These are phyloP conservation scores for Ceratocystiopsis brevicomis DNA, from an alignment of 2,329 filamentous ascomycete species.

Conservation along the genomic window DNA sequence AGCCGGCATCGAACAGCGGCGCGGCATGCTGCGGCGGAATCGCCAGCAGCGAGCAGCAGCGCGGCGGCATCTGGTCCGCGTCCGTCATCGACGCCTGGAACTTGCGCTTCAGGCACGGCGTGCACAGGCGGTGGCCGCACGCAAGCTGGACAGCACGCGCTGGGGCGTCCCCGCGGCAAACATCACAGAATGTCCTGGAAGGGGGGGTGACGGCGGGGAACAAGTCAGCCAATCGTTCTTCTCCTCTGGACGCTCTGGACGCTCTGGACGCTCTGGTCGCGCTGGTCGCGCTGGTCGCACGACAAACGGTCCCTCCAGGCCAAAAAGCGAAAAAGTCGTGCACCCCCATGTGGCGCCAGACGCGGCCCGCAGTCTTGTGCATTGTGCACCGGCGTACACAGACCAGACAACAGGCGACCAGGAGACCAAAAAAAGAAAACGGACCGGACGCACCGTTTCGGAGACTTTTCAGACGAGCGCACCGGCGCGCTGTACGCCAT, in stretches of 20 bases:
- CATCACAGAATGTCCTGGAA: constrained; percentile 48
- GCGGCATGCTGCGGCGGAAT: constrained; percentile 65
- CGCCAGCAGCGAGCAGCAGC: constrained; percentile 54
- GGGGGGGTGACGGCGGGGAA: too few relatives aligned
- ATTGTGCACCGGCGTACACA: too few relatives aligned
- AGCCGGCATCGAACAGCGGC: constrained; percentile 48
- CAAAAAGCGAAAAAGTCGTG: background rate
- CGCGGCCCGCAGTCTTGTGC: too few relatives aligned
- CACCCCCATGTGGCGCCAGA: too few relatives aligned
- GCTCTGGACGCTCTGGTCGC: too few relatives aligned
- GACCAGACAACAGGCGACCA: too few relatives aligned
- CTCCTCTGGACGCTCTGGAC: too few relatives aligned
- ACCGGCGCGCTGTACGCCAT: constrained; percentile 13
- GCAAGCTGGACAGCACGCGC: constrained; percentile 49
- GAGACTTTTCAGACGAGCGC: constrained; percentile 9
- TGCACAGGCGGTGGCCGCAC: constrained; percentile 70
- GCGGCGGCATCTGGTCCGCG: constrained; percentile 66
- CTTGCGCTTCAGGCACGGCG: constrained; percentile 51
- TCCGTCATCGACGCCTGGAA: constrained; percentile 63
- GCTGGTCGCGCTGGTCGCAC: too few relatives aligned
- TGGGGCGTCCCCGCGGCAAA: constrained; percentile 45
- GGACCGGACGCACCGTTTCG: constrained; percentile 10
- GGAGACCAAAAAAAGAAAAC: background rate
- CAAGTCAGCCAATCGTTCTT: background rate
- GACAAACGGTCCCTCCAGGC: too few relatives aligned